Percentiles rank a stretch among this genome's conserved stretches.
These are phyloP conservation scores for Byssochlamys sp. DNA, from an alignment of 2,329 filamentous ascomycete genomes.

Conservation along the genomic window DNA sequence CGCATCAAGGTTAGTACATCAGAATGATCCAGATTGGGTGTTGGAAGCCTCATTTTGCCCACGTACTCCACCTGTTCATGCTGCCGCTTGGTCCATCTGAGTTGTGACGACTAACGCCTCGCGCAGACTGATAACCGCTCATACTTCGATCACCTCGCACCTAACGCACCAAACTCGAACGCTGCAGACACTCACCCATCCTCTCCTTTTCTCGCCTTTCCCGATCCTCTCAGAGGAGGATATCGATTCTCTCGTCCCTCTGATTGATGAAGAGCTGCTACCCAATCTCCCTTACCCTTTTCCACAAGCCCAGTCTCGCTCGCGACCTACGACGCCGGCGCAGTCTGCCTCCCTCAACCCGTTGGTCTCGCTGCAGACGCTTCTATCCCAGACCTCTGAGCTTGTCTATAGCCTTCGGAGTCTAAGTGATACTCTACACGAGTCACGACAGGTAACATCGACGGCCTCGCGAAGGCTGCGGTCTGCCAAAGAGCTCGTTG, in stretches of 20 bases:
- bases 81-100: not conserved
- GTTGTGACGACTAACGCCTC: not conserved
- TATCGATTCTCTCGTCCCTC: slow-evolving; percentile 49
- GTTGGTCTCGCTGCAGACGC: slow-evolving; percentile 56
- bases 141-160: slow-evolving; percentile 50
- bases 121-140: slow-evolving; percentile 48
- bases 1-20: slow-evolving; percentile 41
- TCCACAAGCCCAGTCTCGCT: slow-evolving; percentile 18
- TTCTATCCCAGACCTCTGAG: slow-evolving; percentile 62
- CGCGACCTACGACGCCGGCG: slow-evolving; percentile 21
- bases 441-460: slow-evolving; percentile 79
- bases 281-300: slow-evolving; percentile 43
- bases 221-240: slow-evolving; percentile 44
- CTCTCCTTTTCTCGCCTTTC: slow-evolving; percentile 49
- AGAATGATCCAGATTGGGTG: not conserved
- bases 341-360: slow-evolving; percentile 27
- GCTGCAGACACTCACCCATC: slow-evolving; percentile 49
- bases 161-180: slow-evolving; percentile 52
- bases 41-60: not conserved
- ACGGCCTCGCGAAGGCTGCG: slow-evolving; percentile 70
- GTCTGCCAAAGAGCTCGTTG: slow-evolving; percentile 73
- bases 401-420: slow-evolving; percentile 72
- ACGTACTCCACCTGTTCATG: not conserved
- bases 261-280: slow-evolving; percentile 44
- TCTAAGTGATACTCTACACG: slow-evolving; percentile 83